Conservation (phyloP, 2,329 filamentous ascomycete genomes). For the Coniochaeta prunicola region DNA sequence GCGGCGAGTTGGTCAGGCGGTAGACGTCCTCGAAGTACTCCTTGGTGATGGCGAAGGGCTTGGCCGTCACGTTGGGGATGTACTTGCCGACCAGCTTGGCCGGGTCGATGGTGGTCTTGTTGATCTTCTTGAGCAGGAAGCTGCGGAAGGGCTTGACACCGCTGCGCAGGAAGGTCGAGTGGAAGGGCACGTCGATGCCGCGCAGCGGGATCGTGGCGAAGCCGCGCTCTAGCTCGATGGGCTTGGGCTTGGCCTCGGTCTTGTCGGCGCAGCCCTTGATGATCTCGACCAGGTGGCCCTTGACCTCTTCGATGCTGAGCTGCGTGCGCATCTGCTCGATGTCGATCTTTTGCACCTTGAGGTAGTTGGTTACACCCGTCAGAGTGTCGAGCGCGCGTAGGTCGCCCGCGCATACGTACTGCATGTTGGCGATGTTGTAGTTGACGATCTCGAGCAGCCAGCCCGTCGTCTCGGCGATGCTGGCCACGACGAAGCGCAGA, state of each 20-base stretch:
- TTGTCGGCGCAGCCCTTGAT: constrained; percentile 82
- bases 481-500: constrained; percentile 92
- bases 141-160: constrained; percentile 98
- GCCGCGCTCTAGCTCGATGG: constrained; percentile 84
- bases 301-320: constrained; percentile 82
- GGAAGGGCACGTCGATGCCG: constrained; percentile 98
- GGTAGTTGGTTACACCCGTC: constrained; percentile 81
- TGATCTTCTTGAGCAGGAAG: constrained; percentile 99
- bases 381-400: constrained; percentile 64
- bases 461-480: constrained; percentile 84
- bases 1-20: constrained; percentile 75
- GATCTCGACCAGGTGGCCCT: constrained; percentile 82
- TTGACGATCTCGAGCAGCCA: constrained; percentile 99
- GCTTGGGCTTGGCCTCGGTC: constrained; percentile 81
- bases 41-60: constrained; percentile 90
- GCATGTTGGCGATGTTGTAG: constrained; percentile 75
- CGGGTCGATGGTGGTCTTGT: constrained; percentile 97
- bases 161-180: constrained; percentile 94
- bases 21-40: constrained; percentile 99
- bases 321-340: constrained; percentile 88
- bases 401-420: constrained; percentile 67
- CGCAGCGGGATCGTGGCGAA: constrained; percentile 95
- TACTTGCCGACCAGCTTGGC: constrained; percentile 97
- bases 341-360: constrained; percentile 96
- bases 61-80: constrained; percentile 96